Evolutionary conservation across 164 flowering plant genomes (phyloP).

Genomic region (Taxillus chinensis): DNA sequence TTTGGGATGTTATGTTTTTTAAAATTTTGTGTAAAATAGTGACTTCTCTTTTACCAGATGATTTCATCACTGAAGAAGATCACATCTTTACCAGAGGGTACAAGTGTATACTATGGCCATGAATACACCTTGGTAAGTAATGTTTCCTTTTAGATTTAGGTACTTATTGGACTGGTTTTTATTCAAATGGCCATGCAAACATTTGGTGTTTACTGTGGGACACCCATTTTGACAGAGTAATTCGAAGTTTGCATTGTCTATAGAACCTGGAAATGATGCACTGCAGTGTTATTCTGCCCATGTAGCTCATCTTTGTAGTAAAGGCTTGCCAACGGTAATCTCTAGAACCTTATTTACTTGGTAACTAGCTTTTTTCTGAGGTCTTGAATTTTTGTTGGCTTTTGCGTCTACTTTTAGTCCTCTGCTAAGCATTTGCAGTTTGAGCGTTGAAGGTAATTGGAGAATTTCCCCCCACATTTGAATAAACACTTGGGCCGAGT

Average conservation of each 20-base stretch:
- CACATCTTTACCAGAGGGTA: conserved; percentile 66
- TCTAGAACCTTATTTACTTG: neutral
- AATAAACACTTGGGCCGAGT: too few species aligned
- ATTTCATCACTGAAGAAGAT: conserved; percentile 63
- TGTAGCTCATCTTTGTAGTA: conserved; percentile 54
- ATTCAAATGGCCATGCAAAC: neutral
- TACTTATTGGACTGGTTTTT: too few species aligned
- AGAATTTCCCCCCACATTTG: too few species aligned
- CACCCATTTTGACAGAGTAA: conserved; percentile 58
- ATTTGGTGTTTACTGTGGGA: conserved; percentile 6
- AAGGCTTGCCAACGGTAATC: conserved; percentile 78
- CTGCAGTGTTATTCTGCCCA: conserved; percentile 70
- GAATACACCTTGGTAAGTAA: conserved; percentile 71
- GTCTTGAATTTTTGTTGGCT: too few species aligned
- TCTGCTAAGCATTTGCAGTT: too few species aligned
- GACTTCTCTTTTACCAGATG: conserved; percentile 49
- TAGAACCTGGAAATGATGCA: conserved; percentile 71
- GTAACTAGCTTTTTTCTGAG: too few species aligned
- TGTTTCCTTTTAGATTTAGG: neutral
- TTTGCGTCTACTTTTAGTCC: too few species aligned
- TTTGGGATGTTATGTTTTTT: too few species aligned
- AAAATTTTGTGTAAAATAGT: too few species aligned
- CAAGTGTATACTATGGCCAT: conserved; percentile 83
- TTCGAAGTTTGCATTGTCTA: conserved; percentile 81
- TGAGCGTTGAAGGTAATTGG: too few species aligned